Base-by-base conservation (phyloP, 1,284 basidiomycete species). In the Papiliotrema terrestris region DNA sequence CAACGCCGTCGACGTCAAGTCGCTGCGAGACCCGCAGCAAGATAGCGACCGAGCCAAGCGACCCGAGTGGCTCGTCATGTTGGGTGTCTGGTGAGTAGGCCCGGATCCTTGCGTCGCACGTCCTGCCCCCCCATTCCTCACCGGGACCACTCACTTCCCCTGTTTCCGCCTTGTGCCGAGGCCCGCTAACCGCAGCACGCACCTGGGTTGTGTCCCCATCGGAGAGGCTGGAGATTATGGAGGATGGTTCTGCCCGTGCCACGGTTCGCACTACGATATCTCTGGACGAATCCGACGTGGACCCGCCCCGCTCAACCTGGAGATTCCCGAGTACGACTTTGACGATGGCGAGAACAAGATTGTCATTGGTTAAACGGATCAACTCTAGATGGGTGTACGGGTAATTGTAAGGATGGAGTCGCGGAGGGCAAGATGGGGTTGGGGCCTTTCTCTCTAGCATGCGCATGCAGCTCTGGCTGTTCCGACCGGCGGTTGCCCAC, bases 191-290 rank as follows among this genome's bases (percentile, higher is more conserved):
- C 26, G 8, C 59, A 97, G 95, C 86, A 98, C 96, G 42, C 96
- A 99, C 81, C 80, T 98, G 63, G 95, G 96, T 78, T 99, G 96
- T 82, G 96, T 99, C 52, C 96, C 96, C 62, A 98, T 99, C 65
- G 81, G 80, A 54, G 93, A 98, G 80, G 88, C 93, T 58, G 94
- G 95, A 78, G 95, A 98, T 79, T 99, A 83, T 75, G 94, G 94
- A 80, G 95, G 93, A 79, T 97, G 93, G 93, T 95, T 95, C 86
- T 93, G 90, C 82, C 91, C 91, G 54, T 96, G 92, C 83, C 95
- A 98, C 79, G 95, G 96, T 76, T 98, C 94, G 56, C 94, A 98
- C 78, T 96, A 98, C 79, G 90, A 77, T 62, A 75, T 77, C 55
- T 78, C 91, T 68, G 93, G 94, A 63, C 91, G 94, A 78, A 86